These are phyloP conservation scores for Penstemon newberryi DNA, from an alignment of 257 asterid genomes.

Conservation along the genomic window DNA sequence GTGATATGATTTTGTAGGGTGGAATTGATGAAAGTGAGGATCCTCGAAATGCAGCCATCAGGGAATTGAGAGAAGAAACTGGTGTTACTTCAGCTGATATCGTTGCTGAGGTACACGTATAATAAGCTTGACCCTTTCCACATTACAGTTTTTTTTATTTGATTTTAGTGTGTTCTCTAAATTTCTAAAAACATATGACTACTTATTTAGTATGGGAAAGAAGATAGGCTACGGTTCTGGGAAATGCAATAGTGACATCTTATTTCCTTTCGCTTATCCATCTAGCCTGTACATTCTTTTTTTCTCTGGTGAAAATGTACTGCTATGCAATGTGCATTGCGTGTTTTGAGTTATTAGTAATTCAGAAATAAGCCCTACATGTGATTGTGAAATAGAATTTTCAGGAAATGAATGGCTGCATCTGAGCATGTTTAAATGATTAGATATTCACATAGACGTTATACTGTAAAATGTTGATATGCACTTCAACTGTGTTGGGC, in stretches of 20 bases:
- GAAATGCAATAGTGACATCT: neutral
- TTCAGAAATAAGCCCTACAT: neutral
- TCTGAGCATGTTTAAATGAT: neutral
- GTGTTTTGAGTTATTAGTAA: too few relatives aligned
- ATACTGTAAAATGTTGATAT: too few relatives aligned
- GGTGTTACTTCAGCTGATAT: slow-evolving; percentile 88
- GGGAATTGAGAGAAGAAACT: slow-evolving; percentile 94
- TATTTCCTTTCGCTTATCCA: too few relatives aligned
- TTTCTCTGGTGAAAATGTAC: too few relatives aligned
- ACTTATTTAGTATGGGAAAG: slow-evolving; percentile 3
- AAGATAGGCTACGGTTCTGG: slow-evolving; percentile 4
- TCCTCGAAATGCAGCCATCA: slow-evolving; percentile 75
- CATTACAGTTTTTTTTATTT: slow-evolving; percentile 16
- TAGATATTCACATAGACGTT: neutral
- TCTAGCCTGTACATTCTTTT: too few relatives aligned
- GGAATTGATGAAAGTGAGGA: slow-evolving; percentile 86
- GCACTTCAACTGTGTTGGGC: too few relatives aligned
- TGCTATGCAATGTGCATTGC: too few relatives aligned
- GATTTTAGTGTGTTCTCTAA: neutral
- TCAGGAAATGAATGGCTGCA: slow-evolving; percentile 1
- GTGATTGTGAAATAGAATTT: neutral
- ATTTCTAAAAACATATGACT: neutral
- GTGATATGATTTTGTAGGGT: slow-evolving; percentile 48
- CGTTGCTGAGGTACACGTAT: slow-evolving; percentile 63
- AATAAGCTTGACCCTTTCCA: slow-evolving; percentile 9